Evolutionary conservation across 139 green algal species (phyloP).

Genomic region (Asterochloris sp.): DNA sequence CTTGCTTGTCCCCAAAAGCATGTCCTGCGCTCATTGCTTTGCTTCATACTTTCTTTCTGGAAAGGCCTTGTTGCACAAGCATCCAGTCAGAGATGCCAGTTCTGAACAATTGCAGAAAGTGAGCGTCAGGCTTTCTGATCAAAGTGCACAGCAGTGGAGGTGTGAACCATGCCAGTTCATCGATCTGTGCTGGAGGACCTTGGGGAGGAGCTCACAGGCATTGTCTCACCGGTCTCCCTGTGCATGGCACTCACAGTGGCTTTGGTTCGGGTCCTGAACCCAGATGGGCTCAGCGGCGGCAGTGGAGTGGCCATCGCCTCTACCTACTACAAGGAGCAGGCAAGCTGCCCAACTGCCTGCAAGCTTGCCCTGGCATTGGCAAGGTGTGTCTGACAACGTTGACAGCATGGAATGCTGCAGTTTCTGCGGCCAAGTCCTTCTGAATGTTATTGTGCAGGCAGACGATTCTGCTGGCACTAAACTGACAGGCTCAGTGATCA

Average conservation of each 20-base stretch:
- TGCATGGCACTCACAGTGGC: constrained; percentile 90
- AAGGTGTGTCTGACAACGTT: too few species aligned
- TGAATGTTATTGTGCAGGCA: constrained; percentile 29
- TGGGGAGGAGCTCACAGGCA: constrained; percentile 80
- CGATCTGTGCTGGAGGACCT: constrained; percentile 52
- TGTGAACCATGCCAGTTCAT: neutral
- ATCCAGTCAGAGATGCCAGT: too few species aligned
- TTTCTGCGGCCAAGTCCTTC: too few species aligned
- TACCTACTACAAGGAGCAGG: constrained; percentile 77
- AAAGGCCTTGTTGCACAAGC: too few species aligned
- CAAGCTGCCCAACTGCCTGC: constrained; percentile 20
- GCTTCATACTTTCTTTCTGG: too few species aligned
- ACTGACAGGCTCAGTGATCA: constrained; percentile 80
- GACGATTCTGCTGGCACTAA: constrained; percentile 73
- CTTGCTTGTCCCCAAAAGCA: too few species aligned
- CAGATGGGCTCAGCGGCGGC: constrained; percentile 48
- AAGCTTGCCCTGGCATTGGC: neutral
- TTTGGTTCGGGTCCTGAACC: constrained; percentile 82
- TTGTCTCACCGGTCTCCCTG: constrained; percentile 78
- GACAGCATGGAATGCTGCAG: too few species aligned
- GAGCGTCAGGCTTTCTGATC: too few species aligned
- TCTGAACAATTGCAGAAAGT: too few species aligned
- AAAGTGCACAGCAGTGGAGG: too few species aligned
- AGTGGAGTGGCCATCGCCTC: constrained; percentile 64
- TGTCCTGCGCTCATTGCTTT: too few species aligned